Conservation (phyloP, 2,329 filamentous ascomycete genomes). For the Xylariaceae sp. region DNA sequence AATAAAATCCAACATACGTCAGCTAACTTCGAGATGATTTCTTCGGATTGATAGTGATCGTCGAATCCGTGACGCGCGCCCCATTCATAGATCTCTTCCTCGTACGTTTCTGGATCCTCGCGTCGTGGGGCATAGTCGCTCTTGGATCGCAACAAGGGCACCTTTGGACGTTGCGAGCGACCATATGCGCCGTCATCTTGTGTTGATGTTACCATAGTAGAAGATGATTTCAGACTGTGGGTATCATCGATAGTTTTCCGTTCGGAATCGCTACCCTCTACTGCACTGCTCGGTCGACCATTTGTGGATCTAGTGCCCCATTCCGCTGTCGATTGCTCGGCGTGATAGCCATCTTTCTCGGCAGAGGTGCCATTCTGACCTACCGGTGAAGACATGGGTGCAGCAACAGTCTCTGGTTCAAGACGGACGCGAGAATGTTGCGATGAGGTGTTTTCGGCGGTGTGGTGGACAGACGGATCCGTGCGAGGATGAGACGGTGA, state of each 20-base stretch:
- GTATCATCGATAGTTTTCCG: constrained; percentile 44
- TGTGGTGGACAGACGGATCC: neutral
- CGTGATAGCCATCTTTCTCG: constrained; percentile 11
- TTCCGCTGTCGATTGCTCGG: constrained; percentile 3
- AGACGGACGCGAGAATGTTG: constrained; percentile 13
- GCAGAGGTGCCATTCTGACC: constrained; percentile 12
- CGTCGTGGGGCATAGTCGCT: constrained; percentile 48
- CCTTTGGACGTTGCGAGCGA: constrained; percentile 41
- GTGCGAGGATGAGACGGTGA: constrained; percentile 12
- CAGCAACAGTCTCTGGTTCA: constrained; percentile 1
- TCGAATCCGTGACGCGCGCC: constrained; percentile 81
- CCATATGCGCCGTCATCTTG: constrained; percentile 33
- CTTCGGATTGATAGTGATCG: constrained; percentile 83
- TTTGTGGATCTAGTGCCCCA: constrained; percentile 16
- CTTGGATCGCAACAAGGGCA: constrained; percentile 51
- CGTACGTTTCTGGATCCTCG: constrained; percentile 37
- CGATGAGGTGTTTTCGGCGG: constrained; percentile 7
- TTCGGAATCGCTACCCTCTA: constrained; percentile 29
- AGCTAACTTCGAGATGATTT: constrained; percentile 78
- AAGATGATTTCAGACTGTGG: constrained; percentile 35
- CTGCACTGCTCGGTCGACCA: constrained; percentile 21
- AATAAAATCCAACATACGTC: constrained; percentile 54
- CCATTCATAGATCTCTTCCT: constrained; percentile 48
- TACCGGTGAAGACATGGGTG: constrained; percentile 25
- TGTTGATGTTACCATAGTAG: constrained; percentile 23